Evolutionary conservation across 495 filamentous ascomycete genomes (phyloP), one percentile per base, ranked within the genome.

Genomic region (Extremus antarcticus): DNA sequence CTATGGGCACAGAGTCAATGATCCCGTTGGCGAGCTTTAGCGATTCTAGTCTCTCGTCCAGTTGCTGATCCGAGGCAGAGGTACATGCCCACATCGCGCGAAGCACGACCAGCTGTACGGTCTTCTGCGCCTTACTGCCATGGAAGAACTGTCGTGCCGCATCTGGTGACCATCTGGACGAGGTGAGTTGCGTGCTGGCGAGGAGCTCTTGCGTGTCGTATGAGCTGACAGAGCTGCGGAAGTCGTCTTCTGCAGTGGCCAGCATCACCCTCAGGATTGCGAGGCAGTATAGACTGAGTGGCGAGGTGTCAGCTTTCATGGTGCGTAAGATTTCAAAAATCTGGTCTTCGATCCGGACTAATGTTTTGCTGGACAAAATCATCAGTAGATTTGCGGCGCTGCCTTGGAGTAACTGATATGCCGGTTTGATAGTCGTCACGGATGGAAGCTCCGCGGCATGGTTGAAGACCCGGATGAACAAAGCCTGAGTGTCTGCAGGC

Each of bases 51-150:
- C 73, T 72, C 17, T 78, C 71, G 1, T 63, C 50, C 3, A 67
- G 48, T 1, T 69, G 68, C 8, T 47, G 76, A 49, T 20, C 58
- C 66, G 47, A 64, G 69, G 41, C 65, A 74, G 24, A 70, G 65
- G 13, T 79, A 55, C 76, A 81, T 9, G 74, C 74, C 53, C 73
- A 70, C 20, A 80, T 75, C 10, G 74, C 75, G 20, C 71, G 72
- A 47, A 80, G 61, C 1, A 78, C 72, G 2, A 78, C 71, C 35
- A 83, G 63, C 53, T 81, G 73, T 15, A 82, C 59, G 0, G 76
- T 83, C 53, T 82, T 83, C 10, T 68, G 47, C 1, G 71, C 76
- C 10, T 75, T 77, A 1, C 17, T 47, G 13, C 20, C 51, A 1
- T 8, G 3, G 32, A 65, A 65, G 50, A 51, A 62, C 20, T 57